These are phyloP conservation scores for Auxenochlorella protothecoides DNA, from an alignment of 139 green algal species.

Conservation along the genomic window DNA sequence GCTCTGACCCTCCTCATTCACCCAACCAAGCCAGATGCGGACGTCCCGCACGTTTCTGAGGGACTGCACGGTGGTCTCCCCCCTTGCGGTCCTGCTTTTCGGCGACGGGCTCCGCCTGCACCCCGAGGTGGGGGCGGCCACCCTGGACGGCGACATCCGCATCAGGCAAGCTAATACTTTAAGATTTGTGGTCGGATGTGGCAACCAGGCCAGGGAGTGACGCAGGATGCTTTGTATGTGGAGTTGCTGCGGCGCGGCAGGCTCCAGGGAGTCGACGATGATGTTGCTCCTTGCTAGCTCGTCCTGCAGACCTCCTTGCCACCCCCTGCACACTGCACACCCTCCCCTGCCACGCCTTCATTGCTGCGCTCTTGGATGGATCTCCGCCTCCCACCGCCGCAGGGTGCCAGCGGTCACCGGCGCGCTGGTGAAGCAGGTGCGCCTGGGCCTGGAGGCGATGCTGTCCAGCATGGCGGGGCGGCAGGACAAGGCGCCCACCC, in stretches of 20 bases:
- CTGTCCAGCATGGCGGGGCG: constrained; percentile 30
- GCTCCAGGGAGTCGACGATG: no score
- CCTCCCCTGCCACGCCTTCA: neutral
- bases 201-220: neutral
- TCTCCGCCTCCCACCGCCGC: neutral
- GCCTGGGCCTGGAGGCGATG: constrained; percentile 46
- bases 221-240: no score
- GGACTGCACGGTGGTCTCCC: constrained; percentile 68
- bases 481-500: neutral
- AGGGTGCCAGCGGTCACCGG: constrained; percentile 45
- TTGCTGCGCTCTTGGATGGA: neutral
- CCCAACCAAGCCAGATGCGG: constrained; percentile 40
- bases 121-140: constrained; percentile 50
- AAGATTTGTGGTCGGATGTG: neutral
- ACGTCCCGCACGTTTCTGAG: constrained; percentile 68
- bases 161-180: constrained; percentile 4
- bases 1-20: no score
- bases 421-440: constrained; percentile 81
- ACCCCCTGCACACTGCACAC: no score
- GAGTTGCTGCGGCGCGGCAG: no score
- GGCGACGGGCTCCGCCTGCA: constrained; percentile 49
- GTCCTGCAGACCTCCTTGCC: no score
- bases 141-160: constrained; percentile 63
- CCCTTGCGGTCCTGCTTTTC: constrained; percentile 79
- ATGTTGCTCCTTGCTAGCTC: no score